These are phyloP conservation scores for Endoconidiophora laricicola DNA, from an alignment of 2,329 filamentous ascomycete genomes.

Conservation along the genomic window DNA sequence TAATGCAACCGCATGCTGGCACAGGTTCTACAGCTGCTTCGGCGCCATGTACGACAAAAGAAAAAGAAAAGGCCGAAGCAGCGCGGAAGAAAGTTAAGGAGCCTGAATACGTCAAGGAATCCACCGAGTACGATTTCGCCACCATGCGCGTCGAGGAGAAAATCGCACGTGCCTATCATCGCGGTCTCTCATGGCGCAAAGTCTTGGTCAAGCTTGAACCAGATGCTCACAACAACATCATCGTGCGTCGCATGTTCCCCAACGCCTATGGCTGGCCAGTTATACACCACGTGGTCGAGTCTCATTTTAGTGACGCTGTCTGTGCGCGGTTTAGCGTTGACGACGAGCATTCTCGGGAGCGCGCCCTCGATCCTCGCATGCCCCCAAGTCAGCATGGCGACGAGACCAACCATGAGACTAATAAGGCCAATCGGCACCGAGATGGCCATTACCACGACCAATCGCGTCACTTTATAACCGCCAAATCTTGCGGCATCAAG, in stretches of 20 bases:
- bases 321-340: constrained; percentile 49
- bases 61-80: background rate
- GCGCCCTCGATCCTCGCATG: constrained; percentile 43
- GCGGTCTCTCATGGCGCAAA: constrained; percentile 84
- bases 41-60: background rate
- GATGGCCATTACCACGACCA: constrained; percentile 17
- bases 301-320: constrained; percentile 67
- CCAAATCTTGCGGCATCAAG: background rate
- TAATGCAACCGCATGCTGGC: constrained; percentile 11
- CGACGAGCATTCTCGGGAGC: constrained; percentile 48
- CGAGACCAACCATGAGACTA: constrained; percentile 33
- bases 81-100: constrained; percentile 17
- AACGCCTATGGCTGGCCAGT: constrained; percentile 98
- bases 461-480: background rate
- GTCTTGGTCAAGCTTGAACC: constrained; percentile 90
- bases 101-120: constrained; percentile 23
- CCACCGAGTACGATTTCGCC: constrained; percentile 33
- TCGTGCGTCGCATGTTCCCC: constrained; percentile 88
- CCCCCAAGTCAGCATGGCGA: constrained; percentile 45
- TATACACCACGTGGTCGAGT: constrained; percentile 83
- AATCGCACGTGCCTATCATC: constrained; percentile 89
- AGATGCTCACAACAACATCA: constrained; percentile 96
- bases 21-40: constrained; percentile 1
- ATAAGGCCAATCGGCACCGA: background rate
- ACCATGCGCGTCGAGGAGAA: constrained; percentile 92